Evolutionary conservation across 768 basidiomycete species (phyloP), one percentile per base, ranked within the genome.

Genomic region (Grammothele lineata): DNA sequence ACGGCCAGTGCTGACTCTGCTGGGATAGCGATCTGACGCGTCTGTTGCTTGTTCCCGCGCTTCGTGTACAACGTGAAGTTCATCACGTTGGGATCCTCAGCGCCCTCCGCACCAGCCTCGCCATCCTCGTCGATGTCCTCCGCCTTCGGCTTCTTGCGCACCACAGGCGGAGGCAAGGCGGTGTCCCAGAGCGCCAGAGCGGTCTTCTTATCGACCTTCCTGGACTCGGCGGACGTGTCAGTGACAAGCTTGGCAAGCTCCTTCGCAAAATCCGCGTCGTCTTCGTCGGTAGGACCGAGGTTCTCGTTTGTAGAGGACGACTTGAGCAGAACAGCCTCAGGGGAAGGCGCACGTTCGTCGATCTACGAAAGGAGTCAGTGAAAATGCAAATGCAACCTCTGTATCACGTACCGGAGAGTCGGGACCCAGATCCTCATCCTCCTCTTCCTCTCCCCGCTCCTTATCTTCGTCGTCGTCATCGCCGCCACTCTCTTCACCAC

Each of bases 211-310:
- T 96, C 93, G 18, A 92, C 82, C 59, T 87, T 90, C 55, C 91
- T 74, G 3, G 85, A 78, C 55, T 96, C 92, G 0, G 78, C 68
- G 15, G 91, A 88, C 14, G 81, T 85, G 57, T 95, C 92, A 0
- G 89, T 92, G 39, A 97, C 83, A 70, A 99, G 83, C 69, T 89
- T 97, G 3, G 95, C 92, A 17, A 99, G 77, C 63, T 98, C 96
- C 63, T 92, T 92, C 8, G 86, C 89, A 59, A 99, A 99, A 26
- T 94, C 95, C 2, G 83, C 87, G 38, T 95, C 89, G 17, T 87
- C 92, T 60, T 94, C 92, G 54, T 91, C 85, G 8, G 87, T 82
- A 1, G 90, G 87, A 6, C 91, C 92, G 33, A 90, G 71, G 46
- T 75, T 72, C 59, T 93, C 91, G 55, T 85, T 80, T 11, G 74